phyloP scores from a whole-genome alignment of 1,284 basidiomycete species.

The Coniferiporia sulphurascens region DNA sequence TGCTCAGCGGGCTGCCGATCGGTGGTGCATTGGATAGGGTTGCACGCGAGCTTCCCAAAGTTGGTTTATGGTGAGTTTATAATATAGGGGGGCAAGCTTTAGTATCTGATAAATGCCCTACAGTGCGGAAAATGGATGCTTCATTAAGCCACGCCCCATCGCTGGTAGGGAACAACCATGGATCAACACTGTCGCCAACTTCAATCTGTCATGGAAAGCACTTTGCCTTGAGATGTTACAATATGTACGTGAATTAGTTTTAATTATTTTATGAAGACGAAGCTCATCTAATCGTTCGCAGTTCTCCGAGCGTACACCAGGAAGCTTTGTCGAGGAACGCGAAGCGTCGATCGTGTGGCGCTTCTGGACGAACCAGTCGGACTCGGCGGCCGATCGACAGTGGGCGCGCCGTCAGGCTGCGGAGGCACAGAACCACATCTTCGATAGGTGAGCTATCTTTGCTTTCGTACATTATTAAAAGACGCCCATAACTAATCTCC shows the following conservation, averaged over 20 bases:
- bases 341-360: constrained; percentile 81
- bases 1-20: constrained; percentile 72
- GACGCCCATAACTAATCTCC: neutral
- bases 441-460: constrained; percentile 50
- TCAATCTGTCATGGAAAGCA: constrained; percentile 75
- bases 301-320: constrained; percentile 87
- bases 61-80: constrained; percentile 68
- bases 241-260: constrained; percentile 49
- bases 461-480: neutral
- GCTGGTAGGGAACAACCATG: constrained; percentile 37
- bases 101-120: neutral
- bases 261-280: neutral
- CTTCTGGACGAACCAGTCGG: constrained; percentile 60
- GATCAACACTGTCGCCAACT: constrained; percentile 76
- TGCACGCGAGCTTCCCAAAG: constrained; percentile 51
- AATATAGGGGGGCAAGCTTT: neutral
- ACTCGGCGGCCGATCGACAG: constrained; percentile 42
- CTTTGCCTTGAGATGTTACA: constrained; percentile 77
- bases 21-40: constrained; percentile 60
- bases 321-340: constrained; percentile 81
- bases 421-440: constrained; percentile 88
- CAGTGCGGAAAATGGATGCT: constrained; percentile 86
- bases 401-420: constrained; percentile 85
- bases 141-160: constrained; percentile 54
- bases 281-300: constrained; percentile 27